phyloP scores from a whole-genome alignment of 2,329 filamentous ascomycete genomes.

The Penicillium hesseltinei region DNA sequence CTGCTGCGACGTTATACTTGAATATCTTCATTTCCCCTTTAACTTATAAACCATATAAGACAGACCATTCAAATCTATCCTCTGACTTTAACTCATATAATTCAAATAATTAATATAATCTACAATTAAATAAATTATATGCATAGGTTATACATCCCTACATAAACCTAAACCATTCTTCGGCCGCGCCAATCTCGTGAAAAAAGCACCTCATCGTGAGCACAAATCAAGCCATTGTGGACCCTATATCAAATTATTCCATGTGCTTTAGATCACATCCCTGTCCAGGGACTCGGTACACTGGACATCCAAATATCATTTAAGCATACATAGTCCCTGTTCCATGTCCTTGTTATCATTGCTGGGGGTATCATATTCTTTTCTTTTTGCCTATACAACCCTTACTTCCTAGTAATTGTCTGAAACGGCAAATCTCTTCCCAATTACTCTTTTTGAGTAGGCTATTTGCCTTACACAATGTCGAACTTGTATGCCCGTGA shows the following conservation, averaged over 20 bases:
- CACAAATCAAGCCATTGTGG: conserved; percentile 20
- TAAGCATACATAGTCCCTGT: conserved; percentile 9
- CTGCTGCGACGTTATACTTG: not conserved
- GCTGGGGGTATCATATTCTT: not conserved
- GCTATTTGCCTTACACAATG: conserved; percentile 8
- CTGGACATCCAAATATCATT: not conserved
- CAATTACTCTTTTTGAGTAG: not conserved
- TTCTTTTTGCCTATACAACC: not conserved
- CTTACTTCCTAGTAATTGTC: not conserved
- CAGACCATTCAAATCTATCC: not conserved
- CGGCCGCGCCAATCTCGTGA: not conserved
- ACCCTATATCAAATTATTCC: not conserved
- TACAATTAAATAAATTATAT: not conserved
- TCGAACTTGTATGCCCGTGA: conserved; percentile 14
- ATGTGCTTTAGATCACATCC: not conserved
- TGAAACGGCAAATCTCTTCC: not conserved
- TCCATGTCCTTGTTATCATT: not conserved
- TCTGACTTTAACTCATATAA: not conserved
- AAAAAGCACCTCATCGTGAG: conserved; percentile 23
- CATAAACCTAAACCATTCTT: too few relatives aligned
- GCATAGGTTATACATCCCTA: not conserved
- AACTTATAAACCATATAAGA: not conserved
- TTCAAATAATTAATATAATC: not conserved
- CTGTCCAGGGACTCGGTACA: not conserved
- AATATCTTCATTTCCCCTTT: not conserved